Evolutionary conservation across 2,329 filamentous ascomycete genomes (phyloP).

Genomic region (Xylariales sp.): DNA sequence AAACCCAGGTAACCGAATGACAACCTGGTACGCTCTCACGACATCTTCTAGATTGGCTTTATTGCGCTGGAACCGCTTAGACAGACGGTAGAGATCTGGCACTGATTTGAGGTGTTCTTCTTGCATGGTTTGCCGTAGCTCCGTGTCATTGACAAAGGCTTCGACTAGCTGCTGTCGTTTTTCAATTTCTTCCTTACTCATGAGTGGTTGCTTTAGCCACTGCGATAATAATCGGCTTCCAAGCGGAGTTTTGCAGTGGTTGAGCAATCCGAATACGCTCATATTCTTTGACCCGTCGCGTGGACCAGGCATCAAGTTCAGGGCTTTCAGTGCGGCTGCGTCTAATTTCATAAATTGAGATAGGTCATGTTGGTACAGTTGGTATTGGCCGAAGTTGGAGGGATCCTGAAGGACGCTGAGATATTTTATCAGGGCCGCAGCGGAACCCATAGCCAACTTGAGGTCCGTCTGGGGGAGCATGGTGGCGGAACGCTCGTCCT

Average conservation of each 20-base stretch:
- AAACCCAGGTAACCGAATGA: constrained; percentile 91
- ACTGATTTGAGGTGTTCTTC: constrained; percentile 94
- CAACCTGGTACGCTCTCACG: constrained; percentile 92
- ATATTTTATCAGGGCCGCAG: constrained; percentile 94
- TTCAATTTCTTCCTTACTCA: constrained; percentile 90
- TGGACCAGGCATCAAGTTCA: constrained; percentile 97
- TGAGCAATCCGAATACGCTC: constrained; percentile 93
- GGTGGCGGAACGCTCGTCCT: constrained; percentile 82
- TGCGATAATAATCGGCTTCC: constrained; percentile 91
- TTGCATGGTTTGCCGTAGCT: constrained; percentile 94
- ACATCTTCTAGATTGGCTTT: constrained; percentile 95
- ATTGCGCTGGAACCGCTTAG: constrained; percentile 94
- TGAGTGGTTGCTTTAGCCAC: constrained; percentile 97
- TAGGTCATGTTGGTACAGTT: constrained; percentile 95
- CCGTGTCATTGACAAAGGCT: constrained; percentile 92
- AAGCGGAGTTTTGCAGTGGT: constrained; percentile 97
- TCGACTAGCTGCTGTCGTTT: constrained; percentile 93
- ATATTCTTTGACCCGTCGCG: constrained; percentile 97
- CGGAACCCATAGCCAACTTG: constrained; percentile 95
- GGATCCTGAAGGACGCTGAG: constrained; percentile 89
- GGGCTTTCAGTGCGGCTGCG: constrained; percentile 89
- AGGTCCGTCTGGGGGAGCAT: constrained; percentile 89
- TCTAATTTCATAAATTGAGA: constrained; percentile 99
- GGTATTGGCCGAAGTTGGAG: constrained; percentile 96
- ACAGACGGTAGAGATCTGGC: constrained; percentile 90